Evolutionary conservation across 192 early-diverging fungal genomes (phyloP).

Genomic region (Hyaloraphidium curvatum): DNA sequence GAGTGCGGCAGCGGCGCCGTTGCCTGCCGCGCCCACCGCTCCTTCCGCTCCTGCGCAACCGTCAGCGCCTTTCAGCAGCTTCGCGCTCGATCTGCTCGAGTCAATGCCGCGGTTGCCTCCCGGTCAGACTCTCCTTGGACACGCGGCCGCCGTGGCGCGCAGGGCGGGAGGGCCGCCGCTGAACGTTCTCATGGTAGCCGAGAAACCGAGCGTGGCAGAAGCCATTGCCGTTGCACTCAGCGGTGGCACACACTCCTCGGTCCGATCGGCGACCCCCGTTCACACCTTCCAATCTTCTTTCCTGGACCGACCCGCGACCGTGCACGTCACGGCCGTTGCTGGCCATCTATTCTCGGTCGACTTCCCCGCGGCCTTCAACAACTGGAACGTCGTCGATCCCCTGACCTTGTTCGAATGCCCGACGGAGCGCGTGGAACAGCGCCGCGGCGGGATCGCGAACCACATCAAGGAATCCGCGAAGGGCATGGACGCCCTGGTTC

Average conservation of each 20-base stretch:
- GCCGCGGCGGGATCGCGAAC: constrained; percentile 14
- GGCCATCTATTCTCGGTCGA: constrained; percentile 22
- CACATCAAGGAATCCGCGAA: constrained; percentile 23
- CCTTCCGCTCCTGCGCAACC: too few species aligned
- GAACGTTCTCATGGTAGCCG: constrained; percentile 16
- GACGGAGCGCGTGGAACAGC: constrained; percentile 18
- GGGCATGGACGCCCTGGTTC: constrained; percentile 20
- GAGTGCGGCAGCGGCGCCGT: too few species aligned
- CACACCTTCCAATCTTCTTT: constrained; percentile 14
- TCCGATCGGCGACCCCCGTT: constrained; percentile 11
- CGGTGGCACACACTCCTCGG: constrained; percentile 5
- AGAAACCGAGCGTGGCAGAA: constrained; percentile 23
- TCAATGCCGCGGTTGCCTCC: too few species aligned
- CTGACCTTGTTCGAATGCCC: constrained; percentile 18
- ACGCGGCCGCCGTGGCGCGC: too few species aligned
- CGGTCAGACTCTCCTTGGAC: too few species aligned
- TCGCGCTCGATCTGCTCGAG: too few species aligned
- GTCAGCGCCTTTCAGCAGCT: too few species aligned
- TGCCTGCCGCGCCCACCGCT: too few species aligned
- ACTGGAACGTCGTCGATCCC: constrained; percentile 25
- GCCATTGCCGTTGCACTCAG: constrained; percentile 16
- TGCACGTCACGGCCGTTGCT: constrained; percentile 19
- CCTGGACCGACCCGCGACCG: constrained; percentile 6
- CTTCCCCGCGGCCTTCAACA: constrained; percentile 19
- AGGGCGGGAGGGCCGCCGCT: too few species aligned